These are phyloP conservation scores for Paramarasmius palmivorus DNA, from an alignment of 1,284 basidiomycete genomes.

Conservation along the genomic window DNA sequence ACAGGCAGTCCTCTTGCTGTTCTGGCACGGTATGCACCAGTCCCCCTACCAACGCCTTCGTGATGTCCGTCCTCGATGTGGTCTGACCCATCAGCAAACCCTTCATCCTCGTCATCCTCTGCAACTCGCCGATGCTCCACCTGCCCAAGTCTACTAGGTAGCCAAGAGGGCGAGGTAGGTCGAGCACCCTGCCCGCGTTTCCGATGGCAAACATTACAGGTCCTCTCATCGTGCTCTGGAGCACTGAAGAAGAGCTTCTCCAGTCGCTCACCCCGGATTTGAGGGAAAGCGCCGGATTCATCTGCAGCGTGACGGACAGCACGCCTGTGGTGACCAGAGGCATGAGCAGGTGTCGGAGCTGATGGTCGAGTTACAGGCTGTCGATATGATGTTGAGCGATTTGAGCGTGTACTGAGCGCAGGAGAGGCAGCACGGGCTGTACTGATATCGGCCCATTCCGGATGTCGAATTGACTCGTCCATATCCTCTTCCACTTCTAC, in stretches of 20 bases:
- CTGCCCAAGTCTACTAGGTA: conserved; percentile 20
- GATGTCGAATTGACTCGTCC: conserved; percentile 5
- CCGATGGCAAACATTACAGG: conserved; percentile 65
- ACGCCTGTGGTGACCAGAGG: conserved; percentile 17
- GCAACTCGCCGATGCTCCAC: background rate
- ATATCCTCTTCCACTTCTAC: conserved; percentile 1
- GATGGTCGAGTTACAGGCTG: conserved; percentile 25
- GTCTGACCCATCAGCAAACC: conserved; percentile 45
- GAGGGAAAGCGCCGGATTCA: conserved; percentile 66
- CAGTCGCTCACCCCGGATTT: conserved; percentile 72
- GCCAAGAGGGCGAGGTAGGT: conserved; percentile 22
- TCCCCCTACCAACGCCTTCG: conserved; percentile 17
- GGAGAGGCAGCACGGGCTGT: conserved; percentile 9
- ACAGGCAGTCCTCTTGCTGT: conserved; percentile 14
- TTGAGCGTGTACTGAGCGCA: conserved; percentile 3
- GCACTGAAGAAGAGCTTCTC: conserved; percentile 82
- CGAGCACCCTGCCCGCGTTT: conserved; percentile 23
- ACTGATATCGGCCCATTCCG: background rate
- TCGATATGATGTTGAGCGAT: background rate
- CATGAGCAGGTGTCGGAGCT: conserved; percentile 35
- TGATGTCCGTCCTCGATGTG: conserved; percentile 17
- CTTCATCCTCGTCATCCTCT: conserved; percentile 44
- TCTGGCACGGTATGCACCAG: conserved; percentile 26
- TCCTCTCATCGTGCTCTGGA: conserved; percentile 66
- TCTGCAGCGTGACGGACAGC: conserved; percentile 14